Evolutionary conservation across 139 green algal species (phyloP), one percentile per base, ranked within the genome.

Genomic region (Tetraselmis striata): DNA sequence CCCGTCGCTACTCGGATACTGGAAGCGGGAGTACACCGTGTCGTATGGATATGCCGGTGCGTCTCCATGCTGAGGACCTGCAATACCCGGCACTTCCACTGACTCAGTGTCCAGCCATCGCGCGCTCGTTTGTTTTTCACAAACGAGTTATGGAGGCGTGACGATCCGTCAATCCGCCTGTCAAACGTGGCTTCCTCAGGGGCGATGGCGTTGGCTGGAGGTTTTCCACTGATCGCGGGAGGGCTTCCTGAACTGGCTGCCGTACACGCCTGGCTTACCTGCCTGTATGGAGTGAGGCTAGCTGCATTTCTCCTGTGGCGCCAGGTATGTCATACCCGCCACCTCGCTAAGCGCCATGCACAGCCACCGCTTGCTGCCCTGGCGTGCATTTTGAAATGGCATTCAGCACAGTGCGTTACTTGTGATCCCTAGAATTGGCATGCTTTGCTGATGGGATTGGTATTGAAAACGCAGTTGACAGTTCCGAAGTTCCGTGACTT

Each of bases 11-110:
- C 22, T 77, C 23, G 74, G 74, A 2, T 77, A 77, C 74, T 77
- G 74, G 74, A 77, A 77, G 74, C 74, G n/a, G 22, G 74, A 77
- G 25, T 77, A 77, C 74, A 77, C 26, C 23, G 74, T 77, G 26
- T 77, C 74, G 5, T 77, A 77, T 18, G 74, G 74, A 2, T 77
- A 77, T 18, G 74, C 74, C 2, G 26, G 25, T 29, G 25, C 45
- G 45, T 25, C 45, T 67, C 18, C 45, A 18, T 18, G 18, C 45
- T 67, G 5, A 18, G 18, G 45, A 67, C 5, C 45, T 18, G 18
- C 45, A 67, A 67, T 18, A 67, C 45, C 5, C 45, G 45, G 18
- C 45, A 67, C 45, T 25, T 18, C 5, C 45, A 67, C 45, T 67
- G 11, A 67, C 45, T 5, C 45, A 67, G 5, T 25, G 5, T 67